Percentiles rank a stretch among this genome's conserved stretches.
Evolutionary conservation across 139 green algal genomes (phyloP).

Genomic region (Tetratostichococcus sp.): DNA sequence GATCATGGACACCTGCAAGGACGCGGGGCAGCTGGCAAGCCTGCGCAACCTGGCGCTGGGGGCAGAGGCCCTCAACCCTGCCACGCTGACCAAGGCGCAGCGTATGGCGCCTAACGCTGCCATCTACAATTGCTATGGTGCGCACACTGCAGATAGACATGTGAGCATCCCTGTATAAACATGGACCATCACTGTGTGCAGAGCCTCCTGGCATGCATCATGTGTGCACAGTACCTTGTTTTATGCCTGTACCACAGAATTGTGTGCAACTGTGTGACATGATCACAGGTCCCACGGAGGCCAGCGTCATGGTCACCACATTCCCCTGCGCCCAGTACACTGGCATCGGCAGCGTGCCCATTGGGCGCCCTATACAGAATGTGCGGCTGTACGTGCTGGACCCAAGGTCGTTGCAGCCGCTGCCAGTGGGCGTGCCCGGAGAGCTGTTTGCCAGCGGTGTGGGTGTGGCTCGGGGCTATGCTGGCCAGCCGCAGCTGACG

Average conservation of each 20-base stretch:
- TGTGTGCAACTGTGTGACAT: too few relatives aligned
- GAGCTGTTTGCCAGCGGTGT: conserved; percentile 22
- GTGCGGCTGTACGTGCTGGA: conserved; percentile 40
- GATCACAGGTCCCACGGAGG: conserved; percentile 31
- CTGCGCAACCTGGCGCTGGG: not conserved
- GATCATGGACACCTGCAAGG: not conserved
- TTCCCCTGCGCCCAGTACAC: conserved; percentile 6
- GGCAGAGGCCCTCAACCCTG: conserved; percentile 16
- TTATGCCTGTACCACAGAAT: too few relatives aligned
- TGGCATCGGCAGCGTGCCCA: conserved; percentile 11
- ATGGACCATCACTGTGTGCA: too few relatives aligned
- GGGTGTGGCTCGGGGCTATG: conserved; percentile 15
- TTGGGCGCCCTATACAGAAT: conserved; percentile 42
- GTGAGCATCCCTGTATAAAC: too few relatives aligned
- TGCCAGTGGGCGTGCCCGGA: conserved; percentile 25
- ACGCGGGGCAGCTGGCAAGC: not conserved
- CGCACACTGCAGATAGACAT: too few relatives aligned
- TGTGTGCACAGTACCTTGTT: too few relatives aligned
- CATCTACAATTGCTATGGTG: conserved; percentile 31
- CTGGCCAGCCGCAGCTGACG: conserved; percentile 12
- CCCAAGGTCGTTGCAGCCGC: conserved; percentile 13
- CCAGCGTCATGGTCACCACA: conserved; percentile 12
- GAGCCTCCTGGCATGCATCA: too few relatives aligned
- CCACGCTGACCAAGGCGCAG: conserved; percentile 1
- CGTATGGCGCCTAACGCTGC: conserved; percentile 14